These are phyloP conservation scores for Ploettnerulaceae sp. DNA, from an alignment of 2,329 filamentous ascomycete species.

Conservation along the genomic window DNA sequence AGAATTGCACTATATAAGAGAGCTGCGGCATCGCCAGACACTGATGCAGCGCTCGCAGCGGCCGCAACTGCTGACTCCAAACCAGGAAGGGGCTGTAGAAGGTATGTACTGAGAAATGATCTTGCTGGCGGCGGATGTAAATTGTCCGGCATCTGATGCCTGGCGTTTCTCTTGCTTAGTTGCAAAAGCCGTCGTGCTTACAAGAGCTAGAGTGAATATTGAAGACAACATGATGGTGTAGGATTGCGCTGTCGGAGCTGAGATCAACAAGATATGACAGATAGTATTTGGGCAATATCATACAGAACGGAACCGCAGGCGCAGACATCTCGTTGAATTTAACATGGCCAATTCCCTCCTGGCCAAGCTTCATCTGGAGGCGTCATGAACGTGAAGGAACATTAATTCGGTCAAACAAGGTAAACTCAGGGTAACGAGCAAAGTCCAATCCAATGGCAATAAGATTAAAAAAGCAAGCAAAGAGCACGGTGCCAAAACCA, in stretches of 20 bases:
- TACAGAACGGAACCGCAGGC: no score
- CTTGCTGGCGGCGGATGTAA: constrained; percentile 27
- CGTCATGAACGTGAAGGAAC: not conserved
- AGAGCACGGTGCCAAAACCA: constrained; percentile 1
- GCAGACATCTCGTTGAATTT: not conserved
- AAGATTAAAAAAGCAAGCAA: not conserved
- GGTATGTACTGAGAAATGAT: constrained; percentile 34
- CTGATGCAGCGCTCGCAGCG: constrained; percentile 29
- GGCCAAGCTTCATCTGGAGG: not conserved
- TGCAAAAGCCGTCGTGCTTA: constrained; percentile 10
- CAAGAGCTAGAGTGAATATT: constrained; percentile 14
- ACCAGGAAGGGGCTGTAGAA: constrained; percentile 21
- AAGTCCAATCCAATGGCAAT: constrained; percentile 3
- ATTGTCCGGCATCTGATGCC: constrained; percentile 15
- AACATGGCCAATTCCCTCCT: not conserved
- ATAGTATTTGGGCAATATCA: no score
- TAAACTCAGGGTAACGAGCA: constrained; percentile 2
- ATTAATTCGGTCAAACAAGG: not conserved
- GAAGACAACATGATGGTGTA: constrained; percentile 5
- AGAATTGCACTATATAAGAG: constrained; percentile 28
- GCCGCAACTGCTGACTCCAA: constrained; percentile 27
- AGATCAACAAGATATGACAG: not conserved
- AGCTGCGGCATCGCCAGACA: constrained; percentile 30
- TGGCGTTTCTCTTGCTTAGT: constrained; percentile 13
- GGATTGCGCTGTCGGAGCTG: not conserved